Conservation (phyloP, 305 asterid species). For the Fraxinus dipetala region DNA sequence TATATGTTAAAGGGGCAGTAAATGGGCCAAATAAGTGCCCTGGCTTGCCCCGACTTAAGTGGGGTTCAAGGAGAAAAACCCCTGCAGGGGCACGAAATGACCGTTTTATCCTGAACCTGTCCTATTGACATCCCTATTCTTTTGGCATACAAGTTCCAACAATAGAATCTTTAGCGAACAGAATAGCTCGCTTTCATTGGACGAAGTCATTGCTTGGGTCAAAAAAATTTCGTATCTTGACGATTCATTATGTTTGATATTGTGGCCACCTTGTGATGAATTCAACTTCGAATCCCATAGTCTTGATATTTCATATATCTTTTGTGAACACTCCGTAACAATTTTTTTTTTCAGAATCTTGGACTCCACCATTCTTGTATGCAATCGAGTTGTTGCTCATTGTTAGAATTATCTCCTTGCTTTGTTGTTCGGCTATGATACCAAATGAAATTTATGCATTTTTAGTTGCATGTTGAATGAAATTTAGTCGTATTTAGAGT, state of each 20-base stretch:
- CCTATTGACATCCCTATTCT: background rate
- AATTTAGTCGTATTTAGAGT: background rate
- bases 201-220: background rate
- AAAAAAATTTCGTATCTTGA: background rate
- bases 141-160: background rate
- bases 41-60: background rate
- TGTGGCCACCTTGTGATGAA: background rate
- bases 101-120: background rate
- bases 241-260: background rate
- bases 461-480: slow-evolving; percentile 2
- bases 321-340: background rate
- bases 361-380: background rate
- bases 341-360: background rate
- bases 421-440: background rate
- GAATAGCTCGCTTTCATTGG: background rate
- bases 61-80: background rate
- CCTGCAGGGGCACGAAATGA: background rate
- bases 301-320: background rate
- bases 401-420: background rate
- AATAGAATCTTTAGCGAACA: background rate
- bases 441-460: background rate
- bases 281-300: background rate
- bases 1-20: background rate
- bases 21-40: background rate
- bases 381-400: background rate